Evolutionary conservation across 2,329 filamentous ascomycete species (phyloP), one percentile per base, ranked within the genome.

Genomic region (Xylariales sp.): DNA sequence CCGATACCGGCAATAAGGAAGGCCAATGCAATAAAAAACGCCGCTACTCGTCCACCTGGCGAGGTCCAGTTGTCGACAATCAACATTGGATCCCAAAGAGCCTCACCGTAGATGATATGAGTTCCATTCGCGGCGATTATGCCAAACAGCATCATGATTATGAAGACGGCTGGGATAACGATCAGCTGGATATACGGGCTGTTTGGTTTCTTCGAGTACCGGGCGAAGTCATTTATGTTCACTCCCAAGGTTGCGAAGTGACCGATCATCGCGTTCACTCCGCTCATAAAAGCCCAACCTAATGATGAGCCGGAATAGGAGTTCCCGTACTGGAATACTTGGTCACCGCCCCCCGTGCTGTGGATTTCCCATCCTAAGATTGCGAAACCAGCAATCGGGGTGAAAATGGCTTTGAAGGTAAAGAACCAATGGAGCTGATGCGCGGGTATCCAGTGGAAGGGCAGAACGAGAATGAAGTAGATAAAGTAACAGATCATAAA

Each of bases 231-330:
- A 18, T 51, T 49, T 40, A 48, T 54, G 32, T 48, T 48, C 4
- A 43, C 41, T 6, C 44, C 46, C 3, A 53, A 42, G 6, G 49
- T 49, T 14, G 46, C 46, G 24, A 50, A 48, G 22, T 50, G 50
- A 5, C 49, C 49, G 15, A 50, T 46, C 47, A 50, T 48, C n/a
- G 47, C 53, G 37, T 59, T 58, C 14, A 58, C 44, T 8, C 52
- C 55, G 25, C 44, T 54, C 51, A 60, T 54, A 42, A 60, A 54
- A 1, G 52, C 53, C 54, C 54, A 57, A 6, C 44, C 51, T 36
- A 56, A 46, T 16, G 46, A 43, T 8, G 49, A 50, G 2, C 53
- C 53, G 3, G 47, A 46, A 19, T 50, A 43, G 2, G 49, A 51
- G 15, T 48, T 54, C 15, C 49, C 52, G 22, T 46, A 41, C 12